A percentile compares a stretch with the other conserved stretches of the same genome.
These are phyloP conservation scores for Akanthomyces dipterigenus DNA, from an alignment of 2,329 filamentous ascomycete species.

Conservation along the genomic window DNA sequence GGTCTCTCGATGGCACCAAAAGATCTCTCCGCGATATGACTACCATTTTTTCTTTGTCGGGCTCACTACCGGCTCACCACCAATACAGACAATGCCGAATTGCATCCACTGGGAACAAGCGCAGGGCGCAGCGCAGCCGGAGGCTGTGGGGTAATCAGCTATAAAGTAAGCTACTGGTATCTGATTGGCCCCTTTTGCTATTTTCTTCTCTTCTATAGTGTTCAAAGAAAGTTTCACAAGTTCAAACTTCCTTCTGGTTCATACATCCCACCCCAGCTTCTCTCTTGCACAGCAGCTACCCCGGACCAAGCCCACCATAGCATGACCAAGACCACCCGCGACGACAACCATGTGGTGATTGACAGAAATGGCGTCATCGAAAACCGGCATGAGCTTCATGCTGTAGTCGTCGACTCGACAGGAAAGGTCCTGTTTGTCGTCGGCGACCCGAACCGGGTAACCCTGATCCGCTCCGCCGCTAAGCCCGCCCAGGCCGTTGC, in stretches of 20 bases:
- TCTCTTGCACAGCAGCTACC: background rate
- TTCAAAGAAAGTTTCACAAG: too few species aligned
- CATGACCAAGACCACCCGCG: slow-evolving; percentile 10
- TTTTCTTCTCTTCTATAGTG: background rate
- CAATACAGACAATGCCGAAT: too few species aligned
- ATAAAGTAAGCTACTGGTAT: background rate
- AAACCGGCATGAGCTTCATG: slow-evolving; percentile 37
- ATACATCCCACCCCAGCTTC: background rate
- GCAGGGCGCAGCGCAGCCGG: background rate
- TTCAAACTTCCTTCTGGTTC: background rate
- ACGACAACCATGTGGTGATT: slow-evolving; percentile 27
- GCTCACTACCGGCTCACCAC: too few species aligned
- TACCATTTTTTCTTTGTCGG: background rate
- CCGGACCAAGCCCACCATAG: background rate
- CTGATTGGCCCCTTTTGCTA: too few species aligned
- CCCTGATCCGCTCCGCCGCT: slow-evolving; percentile 37
- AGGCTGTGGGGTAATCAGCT: background rate
- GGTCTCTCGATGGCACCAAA: background rate
- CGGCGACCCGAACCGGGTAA: slow-evolving; percentile 35
- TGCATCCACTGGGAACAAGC: background rate
- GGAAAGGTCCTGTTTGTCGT: slow-evolving; percentile 32
- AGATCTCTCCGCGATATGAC: background rate
- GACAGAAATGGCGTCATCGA: slow-evolving; percentile 34
- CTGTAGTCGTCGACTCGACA: slow-evolving; percentile 31
- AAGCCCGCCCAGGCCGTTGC: slow-evolving; percentile 40